These are phyloP conservation scores for Arachis monticola DNA, from an alignment of 331 rosid genomes.

Conservation along the genomic window DNA sequence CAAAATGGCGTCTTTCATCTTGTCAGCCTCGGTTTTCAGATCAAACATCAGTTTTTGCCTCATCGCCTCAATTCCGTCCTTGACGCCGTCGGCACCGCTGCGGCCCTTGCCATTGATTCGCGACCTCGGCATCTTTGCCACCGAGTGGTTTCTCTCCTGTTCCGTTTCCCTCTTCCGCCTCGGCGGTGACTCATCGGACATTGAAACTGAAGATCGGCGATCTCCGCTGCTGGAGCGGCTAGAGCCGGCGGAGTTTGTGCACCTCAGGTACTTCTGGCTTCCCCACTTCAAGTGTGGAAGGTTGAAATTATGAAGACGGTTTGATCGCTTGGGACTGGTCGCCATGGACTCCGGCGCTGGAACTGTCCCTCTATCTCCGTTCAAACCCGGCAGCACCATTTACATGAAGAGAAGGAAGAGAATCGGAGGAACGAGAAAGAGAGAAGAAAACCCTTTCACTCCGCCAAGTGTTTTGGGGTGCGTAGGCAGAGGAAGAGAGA, in stretches of 20 bases:
- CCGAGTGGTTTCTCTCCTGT: constrained; percentile 31
- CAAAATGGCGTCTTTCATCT: constrained; percentile 69
- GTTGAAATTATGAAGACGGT: constrained; percentile 75
- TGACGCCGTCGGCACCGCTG: constrained; percentile 24
- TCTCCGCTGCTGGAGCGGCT: constrained; percentile 7
- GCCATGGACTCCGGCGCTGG: constrained; percentile 49
- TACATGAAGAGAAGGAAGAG: neutral
- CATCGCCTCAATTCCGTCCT: constrained; percentile 75
- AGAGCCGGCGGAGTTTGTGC: constrained; percentile 43
- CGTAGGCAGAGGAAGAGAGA: neutral
- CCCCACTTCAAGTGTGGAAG: constrained; percentile 83
- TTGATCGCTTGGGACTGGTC: constrained; percentile 65
- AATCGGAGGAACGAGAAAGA: neutral
- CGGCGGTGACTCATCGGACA: constrained; percentile 45
- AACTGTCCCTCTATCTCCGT: constrained; percentile 36
- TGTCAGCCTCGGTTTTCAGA: constrained; percentile 64
- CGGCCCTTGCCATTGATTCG: constrained; percentile 39
- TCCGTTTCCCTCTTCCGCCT: constrained; percentile 43
- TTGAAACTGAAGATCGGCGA: constrained; percentile 49
- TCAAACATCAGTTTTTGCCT: constrained; percentile 73
- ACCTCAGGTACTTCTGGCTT: constrained; percentile 61
- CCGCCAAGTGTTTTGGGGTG: neutral
- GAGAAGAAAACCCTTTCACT: neutral
- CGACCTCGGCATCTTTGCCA: constrained; percentile 42
- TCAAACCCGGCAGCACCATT: constrained; percentile 37